phyloP scores from a whole-genome alignment of 108 stramenopile genomes.

The Aureococcus anophagefferens region DNA sequence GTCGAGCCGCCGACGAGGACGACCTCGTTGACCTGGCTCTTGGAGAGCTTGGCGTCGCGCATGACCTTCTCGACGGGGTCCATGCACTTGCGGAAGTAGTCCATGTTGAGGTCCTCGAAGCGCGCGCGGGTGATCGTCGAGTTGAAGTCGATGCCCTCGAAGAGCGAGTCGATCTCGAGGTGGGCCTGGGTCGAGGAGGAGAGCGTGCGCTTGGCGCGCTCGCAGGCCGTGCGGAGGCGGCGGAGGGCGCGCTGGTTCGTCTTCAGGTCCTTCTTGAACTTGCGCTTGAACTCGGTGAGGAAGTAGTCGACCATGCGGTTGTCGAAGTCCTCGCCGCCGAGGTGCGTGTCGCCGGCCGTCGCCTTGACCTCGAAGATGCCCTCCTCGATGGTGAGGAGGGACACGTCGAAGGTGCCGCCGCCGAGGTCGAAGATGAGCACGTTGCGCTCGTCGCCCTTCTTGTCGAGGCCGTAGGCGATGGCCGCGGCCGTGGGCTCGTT shows the following conservation, averaged over 20 bases:
- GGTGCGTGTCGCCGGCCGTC: conserved; percentile 96
- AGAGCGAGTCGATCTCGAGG: conserved; percentile 99
- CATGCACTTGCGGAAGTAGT: conserved; percentile 99
- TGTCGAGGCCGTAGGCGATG: conserved; percentile 94
- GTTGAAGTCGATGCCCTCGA: conserved; percentile 98
- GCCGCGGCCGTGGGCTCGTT: conserved; percentile 99
- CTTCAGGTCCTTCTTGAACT: conserved; percentile 78
- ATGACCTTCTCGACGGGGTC: conserved; percentile 95
- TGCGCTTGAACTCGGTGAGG: conserved; percentile 90
- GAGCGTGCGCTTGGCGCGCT: conserved; percentile 99
- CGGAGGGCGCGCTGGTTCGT: conserved; percentile 91
- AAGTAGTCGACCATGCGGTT: conserved; percentile 85
- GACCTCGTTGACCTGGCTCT: conserved; percentile 84
- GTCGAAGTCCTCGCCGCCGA: conserved; percentile 99
- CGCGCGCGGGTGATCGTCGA: conserved; percentile 93
- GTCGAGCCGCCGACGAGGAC: conserved; percentile 96
- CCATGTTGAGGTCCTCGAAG: conserved; percentile 92
- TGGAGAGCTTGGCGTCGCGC: conserved; percentile 89
- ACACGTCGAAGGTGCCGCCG: conserved; percentile 95
- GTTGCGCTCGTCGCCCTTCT: conserved; percentile 93
- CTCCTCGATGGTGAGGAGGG: conserved; percentile 95
- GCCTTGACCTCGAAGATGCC: conserved; percentile 99
- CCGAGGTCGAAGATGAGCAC: conserved; percentile 98
- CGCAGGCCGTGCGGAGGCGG: conserved; percentile 98
- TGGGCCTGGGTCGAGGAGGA: conserved; percentile 95